Base-by-base conservation (phyloP, 805 yeast species). In the Barnettozyma sp. region DNA sequence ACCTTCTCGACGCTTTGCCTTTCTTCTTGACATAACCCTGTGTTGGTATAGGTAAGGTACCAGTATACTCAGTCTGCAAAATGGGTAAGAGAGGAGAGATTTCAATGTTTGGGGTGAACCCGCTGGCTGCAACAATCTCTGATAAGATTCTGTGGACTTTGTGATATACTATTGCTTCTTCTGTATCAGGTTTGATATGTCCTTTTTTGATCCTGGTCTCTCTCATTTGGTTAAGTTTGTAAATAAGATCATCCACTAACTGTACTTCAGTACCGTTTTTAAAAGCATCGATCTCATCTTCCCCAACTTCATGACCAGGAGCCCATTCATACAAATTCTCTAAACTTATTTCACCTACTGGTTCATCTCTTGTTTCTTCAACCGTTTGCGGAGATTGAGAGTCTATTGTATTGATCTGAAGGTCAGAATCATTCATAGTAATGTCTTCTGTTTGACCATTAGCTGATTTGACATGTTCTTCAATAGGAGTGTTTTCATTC, bases 41-140 rank as follows among this genome's bases (percentile, higher is more conserved):
- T 4, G 67, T 55, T 5, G 69, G 60, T 2, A 83, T 82, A 1
- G 96, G 96, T 50, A 88, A 66, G 1, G 81, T 70, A 31, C 97
- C 97, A 24, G 72, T 62, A 51, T 84, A 87, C 45, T 79, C 84
- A 17, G 78, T 72, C 52, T 76, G 76, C 38, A 82, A 66, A 1
- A 82, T 78, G 1, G 95, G 94, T 31, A 88, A 55, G 17, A 58
- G 59, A 26, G 62, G 57, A 29, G 61, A 55, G 15, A 44, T 50
- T 18, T 57, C 58, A 9, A 62, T 31, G 17, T 48, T 59, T 42
- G 49, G 56, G 6, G 54, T 56, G 45, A 38, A 69, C 43, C 40
- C 69, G 43, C 33, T 66, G 27, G 38, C 62, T 35, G 46, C 55
- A 33, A 68, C 40, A 36, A 73, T 61, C 29, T 72, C 65, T 11